Evolutionary conservation across 805 yeast genomes (phyloP), one percentile per base, ranked within the genome.

Genomic region (Saturnispora besseyi): DNA sequence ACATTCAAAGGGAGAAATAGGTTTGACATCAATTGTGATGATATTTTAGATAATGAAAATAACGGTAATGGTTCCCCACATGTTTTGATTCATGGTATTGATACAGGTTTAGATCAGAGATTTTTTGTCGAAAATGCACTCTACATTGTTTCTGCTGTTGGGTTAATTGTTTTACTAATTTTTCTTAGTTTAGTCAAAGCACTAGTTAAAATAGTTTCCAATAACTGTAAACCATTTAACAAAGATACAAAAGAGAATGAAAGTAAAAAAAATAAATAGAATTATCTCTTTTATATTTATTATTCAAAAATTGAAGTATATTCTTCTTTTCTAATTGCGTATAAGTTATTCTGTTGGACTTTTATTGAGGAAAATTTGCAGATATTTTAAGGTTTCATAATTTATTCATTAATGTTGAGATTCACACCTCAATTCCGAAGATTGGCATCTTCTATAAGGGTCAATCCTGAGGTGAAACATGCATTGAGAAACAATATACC

Each of bases 401-500:
- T 12, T 22, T 18, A 9, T 36, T 18, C 2, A 18, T 18, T 15
- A 8, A 47, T 47, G 50, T 34, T 47, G 11, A 28, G n/a, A 29
- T 36, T 37, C 29, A 18, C 32, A n/a, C 33, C 13, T 6, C 37
- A 12, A 18, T 30, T 41, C 9, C 24, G 41, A 24, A 21, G 41
- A n/a, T 15, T 34, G 13, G 33, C 34, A 5, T 40, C 50, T 12
- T 18, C 18, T 3, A 49, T 56, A 3, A 47, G 47, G 15, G 15
- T 64, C 5, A 54, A 63, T 6, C 59, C 64, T 10, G 95, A 85
- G 55, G 75, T 88, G 13, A 58, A 62, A 52, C 80, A 81, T 52
- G 95, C 95, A 0, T 58, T 87, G 15, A 55, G 57, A 11, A 73
- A 73, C 3, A 72, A 74, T 18, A 65, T 54, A 34, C 96, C 96